Conservation (phyloP, 2,329 filamentous ascomycete species). For the Parastagonospora nodorum region DNA sequence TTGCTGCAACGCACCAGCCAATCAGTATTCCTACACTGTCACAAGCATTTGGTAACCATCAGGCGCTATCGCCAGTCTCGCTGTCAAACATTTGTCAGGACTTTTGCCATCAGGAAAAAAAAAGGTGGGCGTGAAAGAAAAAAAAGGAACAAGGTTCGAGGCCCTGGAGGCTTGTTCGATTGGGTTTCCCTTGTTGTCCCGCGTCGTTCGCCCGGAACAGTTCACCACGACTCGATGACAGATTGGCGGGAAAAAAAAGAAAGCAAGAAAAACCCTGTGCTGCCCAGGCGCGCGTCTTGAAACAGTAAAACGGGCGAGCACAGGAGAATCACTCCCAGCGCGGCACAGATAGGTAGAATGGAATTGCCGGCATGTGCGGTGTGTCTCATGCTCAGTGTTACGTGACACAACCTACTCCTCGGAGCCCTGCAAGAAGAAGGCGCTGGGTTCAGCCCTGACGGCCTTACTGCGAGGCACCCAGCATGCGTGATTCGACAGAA, state of each 20-base stretch:
- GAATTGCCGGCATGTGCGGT: constrained; percentile 7
- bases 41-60: constrained; percentile 8
- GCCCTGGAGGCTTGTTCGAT: too few species aligned
- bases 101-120: too few species aligned
- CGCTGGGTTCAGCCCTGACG: background rate
- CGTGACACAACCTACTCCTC: constrained; percentile 1
- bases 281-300: too few species aligned
- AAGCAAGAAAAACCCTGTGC: background rate
- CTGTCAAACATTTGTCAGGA: background rate
- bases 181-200: too few species aligned
- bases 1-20: constrained; percentile 13
- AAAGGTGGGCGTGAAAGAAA: too few species aligned
- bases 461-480: background rate
- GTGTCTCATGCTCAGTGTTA: constrained; percentile 7
- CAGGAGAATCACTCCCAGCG: too few species aligned
- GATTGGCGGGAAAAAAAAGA: constrained; percentile 1
- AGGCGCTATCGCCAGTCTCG: too few species aligned
- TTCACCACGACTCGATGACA: background rate
- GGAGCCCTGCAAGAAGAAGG: background rate
- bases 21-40: constrained; percentile 12
- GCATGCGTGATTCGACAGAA: background rate
- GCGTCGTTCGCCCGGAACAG: too few species aligned
- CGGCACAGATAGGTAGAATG: background rate
- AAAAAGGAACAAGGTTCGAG: too few species aligned
- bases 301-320: too few species aligned